Percentiles rank a stretch among this genome's conserved stretches.
Conservation (phyloP, 495 filamentous ascomycete genomes). For the Trichoderma erinaceum region DNA sequence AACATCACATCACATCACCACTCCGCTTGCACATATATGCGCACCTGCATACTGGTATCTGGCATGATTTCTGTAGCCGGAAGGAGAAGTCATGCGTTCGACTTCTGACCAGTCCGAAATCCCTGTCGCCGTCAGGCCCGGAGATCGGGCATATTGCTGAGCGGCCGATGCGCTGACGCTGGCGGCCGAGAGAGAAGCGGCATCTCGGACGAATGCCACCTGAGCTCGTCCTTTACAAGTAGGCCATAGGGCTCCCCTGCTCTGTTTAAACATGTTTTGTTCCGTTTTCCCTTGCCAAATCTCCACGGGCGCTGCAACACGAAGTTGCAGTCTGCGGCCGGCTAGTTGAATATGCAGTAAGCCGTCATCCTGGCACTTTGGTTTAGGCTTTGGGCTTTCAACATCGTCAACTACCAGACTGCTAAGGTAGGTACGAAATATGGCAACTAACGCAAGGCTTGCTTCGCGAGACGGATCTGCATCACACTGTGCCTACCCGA, state of each 20-base stretch:
- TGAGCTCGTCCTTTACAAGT: neutral
- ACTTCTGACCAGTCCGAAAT: neutral
- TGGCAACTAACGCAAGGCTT: neutral
- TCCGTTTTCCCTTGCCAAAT: neutral
- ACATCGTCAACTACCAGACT: neutral
- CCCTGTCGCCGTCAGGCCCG: neutral
- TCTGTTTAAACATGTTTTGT: too few species aligned
- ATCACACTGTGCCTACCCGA: neutral
- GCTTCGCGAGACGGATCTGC: too few species aligned
- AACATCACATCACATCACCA: neutral
- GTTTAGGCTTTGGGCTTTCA: neutral
- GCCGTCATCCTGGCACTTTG: neutral
- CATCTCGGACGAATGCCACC: neutral
- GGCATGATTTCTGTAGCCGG: neutral
- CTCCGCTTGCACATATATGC: neutral
- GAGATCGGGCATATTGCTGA: neutral
- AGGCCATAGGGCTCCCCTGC: too few species aligned
- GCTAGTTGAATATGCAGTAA: conserved; percentile 4
- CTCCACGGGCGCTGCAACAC: neutral
- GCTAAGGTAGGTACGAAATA: neutral
- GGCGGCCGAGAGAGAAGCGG: neutral
- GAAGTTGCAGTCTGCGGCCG: neutral
- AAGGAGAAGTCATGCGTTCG: conserved; percentile 3
- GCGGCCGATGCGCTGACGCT: neutral
- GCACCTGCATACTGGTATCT: conserved; percentile 7